Evolutionary conservation across 2,329 filamentous ascomycete species (phyloP).

Genomic region (Neobulgaria alba): DNA sequence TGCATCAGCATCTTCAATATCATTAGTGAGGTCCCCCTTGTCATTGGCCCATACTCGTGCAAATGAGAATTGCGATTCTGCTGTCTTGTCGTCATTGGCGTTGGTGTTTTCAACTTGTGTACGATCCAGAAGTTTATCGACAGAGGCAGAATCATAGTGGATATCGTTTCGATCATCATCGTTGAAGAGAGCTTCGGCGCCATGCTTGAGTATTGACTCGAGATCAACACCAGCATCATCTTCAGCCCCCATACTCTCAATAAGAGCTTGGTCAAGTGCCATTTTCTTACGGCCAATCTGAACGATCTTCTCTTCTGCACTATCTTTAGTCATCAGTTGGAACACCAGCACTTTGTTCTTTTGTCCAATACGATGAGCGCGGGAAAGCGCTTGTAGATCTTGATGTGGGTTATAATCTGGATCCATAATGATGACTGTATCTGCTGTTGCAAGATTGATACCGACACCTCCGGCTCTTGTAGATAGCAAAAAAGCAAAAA

Average conservation of each 20-base stretch:
- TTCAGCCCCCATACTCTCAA: constrained; percentile 83
- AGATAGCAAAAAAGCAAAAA: constrained; percentile 88
- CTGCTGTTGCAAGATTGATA: constrained; percentile 93
- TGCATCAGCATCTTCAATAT: constrained; percentile 44
- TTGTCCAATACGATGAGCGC: constrained; percentile 93
- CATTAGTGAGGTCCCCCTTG: constrained; percentile 55
- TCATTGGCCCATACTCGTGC: constrained; percentile 91
- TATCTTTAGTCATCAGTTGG: constrained; percentile 82
- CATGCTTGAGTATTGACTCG: constrained; percentile 80
- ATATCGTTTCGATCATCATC: constrained; percentile 68
- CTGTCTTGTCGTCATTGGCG: constrained; percentile 50
- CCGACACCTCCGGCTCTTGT: constrained; percentile 93
- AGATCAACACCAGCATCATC: constrained; percentile 72
- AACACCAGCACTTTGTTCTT: constrained; percentile 94
- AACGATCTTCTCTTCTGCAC: constrained; percentile 91
- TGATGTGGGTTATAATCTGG: constrained; percentile 61
- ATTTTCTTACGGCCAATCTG: constrained; percentile 94
- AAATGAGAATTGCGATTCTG: constrained; percentile 78
- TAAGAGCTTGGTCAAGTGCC: constrained; percentile 88
- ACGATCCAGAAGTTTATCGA: constrained; percentile 88
- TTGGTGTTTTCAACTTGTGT: constrained; percentile 68
- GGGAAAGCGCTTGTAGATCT: constrained; percentile 88
- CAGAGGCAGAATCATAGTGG: constrained; percentile 67
- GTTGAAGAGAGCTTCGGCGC: constrained; percentile 77
- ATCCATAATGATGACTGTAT: constrained; percentile 88